Conservation (phyloP, 2,329 filamentous ascomycete genomes). For the Aspergillus tamarii region DNA sequence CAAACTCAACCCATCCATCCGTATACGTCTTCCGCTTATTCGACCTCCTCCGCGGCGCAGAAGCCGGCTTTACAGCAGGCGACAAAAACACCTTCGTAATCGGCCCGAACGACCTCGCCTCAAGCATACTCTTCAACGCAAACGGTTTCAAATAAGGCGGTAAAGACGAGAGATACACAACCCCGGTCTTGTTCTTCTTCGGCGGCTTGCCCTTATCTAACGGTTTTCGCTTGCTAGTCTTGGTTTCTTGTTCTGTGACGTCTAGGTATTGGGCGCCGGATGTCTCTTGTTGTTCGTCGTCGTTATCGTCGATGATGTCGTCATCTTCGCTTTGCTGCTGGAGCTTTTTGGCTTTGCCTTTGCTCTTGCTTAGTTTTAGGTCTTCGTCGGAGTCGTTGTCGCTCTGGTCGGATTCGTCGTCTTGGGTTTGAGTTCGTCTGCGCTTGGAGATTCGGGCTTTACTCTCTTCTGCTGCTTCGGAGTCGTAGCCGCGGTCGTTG, state of each 20-base stretch:
- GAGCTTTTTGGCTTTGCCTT: slow-evolving; percentile 12
- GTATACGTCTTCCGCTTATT: slow-evolving; percentile 49
- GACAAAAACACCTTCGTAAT: slow-evolving; percentile 50
- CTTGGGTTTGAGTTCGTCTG: slow-evolving; percentile 23
- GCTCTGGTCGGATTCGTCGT: slow-evolving; percentile 17
- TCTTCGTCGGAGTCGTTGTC: slow-evolving; percentile 8
- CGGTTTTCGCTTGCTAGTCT: slow-evolving; percentile 19
- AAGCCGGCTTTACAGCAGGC: slow-evolving; percentile 35
- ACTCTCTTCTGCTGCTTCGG: slow-evolving; percentile 46
- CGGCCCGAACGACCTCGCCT: slow-evolving; percentile 45
- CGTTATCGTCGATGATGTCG: slow-evolving; percentile 12
- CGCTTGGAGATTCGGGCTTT: slow-evolving; percentile 40
- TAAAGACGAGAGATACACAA: slow-evolving; percentile 50
- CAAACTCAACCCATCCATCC: slow-evolving; percentile 53
- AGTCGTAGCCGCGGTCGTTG: slow-evolving; percentile 48
- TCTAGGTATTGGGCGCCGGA: slow-evolving; percentile 21
- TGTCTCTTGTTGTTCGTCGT: slow-evolving; percentile 11
- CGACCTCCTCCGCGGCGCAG: slow-evolving; percentile 28
- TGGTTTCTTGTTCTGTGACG: slow-evolving; percentile 11
- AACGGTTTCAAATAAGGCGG: slow-evolving; percentile 54
- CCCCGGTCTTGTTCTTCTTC: slow-evolving; percentile 43
- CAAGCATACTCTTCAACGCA: slow-evolving; percentile 46
- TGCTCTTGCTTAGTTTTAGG: slow-evolving; percentile 17
- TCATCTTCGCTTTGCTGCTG: slow-evolving; percentile 15
- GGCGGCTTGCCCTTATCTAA: slow-evolving; percentile 23